Evolutionary conservation across 768 basidiomycete species (phyloP).

Genomic region (Kwoniella newhampshirensis): DNA sequence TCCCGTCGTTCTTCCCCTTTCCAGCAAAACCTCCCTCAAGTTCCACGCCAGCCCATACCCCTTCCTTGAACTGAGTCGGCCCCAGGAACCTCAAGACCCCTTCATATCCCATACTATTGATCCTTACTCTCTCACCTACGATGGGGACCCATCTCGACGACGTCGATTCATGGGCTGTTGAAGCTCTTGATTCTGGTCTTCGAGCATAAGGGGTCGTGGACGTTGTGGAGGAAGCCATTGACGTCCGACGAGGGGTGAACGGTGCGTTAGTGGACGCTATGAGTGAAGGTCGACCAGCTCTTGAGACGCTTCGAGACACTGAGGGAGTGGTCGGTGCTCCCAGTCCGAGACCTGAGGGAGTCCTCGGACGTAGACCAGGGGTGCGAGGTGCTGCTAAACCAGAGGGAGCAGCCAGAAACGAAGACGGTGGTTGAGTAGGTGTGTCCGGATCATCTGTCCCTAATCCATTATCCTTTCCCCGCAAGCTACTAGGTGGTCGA

Average conservation of each 20-base stretch:
- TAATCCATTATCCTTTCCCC: conserved; percentile 1
- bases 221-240: conserved; percentile 41
- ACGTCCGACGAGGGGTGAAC: conserved; percentile 41
- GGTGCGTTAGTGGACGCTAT: conserved; percentile 10
- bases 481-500: conserved; percentile 38
- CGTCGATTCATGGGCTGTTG: conserved; percentile 16
- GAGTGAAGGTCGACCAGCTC: conserved; percentile 16
- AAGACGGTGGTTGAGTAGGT: conserved; percentile 18
- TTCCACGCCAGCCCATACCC: conserved; percentile 92
- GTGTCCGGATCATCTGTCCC: conserved; percentile 32
- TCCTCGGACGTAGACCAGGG: conserved; percentile 28
- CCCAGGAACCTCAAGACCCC: conserved; percentile 79
- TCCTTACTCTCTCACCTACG: conserved; percentile 77
- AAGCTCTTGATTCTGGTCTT: conserved; percentile 42
- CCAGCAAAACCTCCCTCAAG: conserved; percentile 79
- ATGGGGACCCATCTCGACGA: conserved; percentile 53
- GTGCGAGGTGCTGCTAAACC: conserved; percentile 22
- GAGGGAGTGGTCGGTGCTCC: conserved; percentile 36
- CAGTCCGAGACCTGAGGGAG: conserved; percentile 29
- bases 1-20: conserved; percentile 93
- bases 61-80: conserved; percentile 81
- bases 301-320: conserved; percentile 27
- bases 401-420: background rate
- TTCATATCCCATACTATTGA: conserved; percentile 82
- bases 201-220: conserved; percentile 37